Evolutionary conservation across 2,329 filamentous ascomycete species (phyloP).

Genomic region (Amauroascus niger): DNA sequence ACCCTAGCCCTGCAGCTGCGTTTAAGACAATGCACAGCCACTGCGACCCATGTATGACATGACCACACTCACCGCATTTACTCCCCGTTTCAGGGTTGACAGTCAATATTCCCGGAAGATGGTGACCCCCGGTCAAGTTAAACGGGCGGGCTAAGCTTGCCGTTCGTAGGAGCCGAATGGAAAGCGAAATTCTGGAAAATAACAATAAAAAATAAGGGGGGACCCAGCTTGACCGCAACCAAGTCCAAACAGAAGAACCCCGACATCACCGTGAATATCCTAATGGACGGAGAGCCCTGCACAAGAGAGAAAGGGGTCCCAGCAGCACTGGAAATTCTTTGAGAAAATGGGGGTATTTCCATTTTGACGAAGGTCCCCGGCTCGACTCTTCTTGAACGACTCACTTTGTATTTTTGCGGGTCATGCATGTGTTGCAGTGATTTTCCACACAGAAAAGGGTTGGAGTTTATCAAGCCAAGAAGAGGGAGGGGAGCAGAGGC

Average conservation of each 20-base stretch:
- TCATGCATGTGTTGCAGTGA: background rate
- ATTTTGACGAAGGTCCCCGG: background rate
- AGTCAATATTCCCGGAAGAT: background rate
- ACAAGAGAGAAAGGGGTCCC: background rate
- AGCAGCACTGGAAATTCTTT: background rate
- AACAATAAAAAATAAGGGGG: background rate
- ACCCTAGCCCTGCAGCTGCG: slow-evolving; percentile 3
- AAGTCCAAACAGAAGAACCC: slow-evolving; percentile 7
- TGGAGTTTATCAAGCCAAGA: background rate
- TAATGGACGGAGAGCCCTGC: background rate
- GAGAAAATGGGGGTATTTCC: too few relatives aligned
- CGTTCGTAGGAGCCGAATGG: background rate
- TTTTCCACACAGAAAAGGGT: background rate
- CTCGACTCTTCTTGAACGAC: too few relatives aligned
- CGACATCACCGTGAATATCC: slow-evolving; percentile 10
- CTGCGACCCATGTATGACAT: background rate
- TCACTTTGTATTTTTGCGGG: background rate
- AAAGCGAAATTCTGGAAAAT: background rate
- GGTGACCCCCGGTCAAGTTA: background rate
- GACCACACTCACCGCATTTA: slow-evolving; percentile 5
- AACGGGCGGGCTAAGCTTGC: background rate
- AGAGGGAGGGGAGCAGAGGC: background rate
- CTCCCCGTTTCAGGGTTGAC: background rate
- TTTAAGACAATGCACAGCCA: slow-evolving; percentile 10
- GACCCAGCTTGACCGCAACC: background rate